Evolutionary conservation across 2,329 filamentous ascomycete genomes (phyloP), one percentile per base, ranked within the genome.

Genomic region (Fusarium austroafricanum): DNA sequence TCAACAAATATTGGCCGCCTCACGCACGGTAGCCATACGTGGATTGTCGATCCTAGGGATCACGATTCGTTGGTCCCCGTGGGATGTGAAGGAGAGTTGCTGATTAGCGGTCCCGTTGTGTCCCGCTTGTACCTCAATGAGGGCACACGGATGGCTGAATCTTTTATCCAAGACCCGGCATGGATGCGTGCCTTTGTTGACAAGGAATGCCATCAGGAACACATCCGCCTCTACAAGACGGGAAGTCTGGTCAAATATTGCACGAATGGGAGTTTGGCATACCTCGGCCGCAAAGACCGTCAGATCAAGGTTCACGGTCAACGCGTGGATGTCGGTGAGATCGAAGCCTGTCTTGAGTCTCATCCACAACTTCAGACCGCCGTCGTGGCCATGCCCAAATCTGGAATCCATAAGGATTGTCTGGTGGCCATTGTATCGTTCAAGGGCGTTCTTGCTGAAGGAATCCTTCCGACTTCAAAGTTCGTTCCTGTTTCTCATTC

Each of bases 321-420:
- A 59, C 76, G 86, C 43, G 79, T 87, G 55, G 89, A 85, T 74
- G 77, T 85, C 2, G 73, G 71, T 5, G 75, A 77, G 53, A 72
- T 77, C 6, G 75, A 77, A 31, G 47, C 85, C 68, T 86, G 87
- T 20, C 67, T 70, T 6, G 56, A 61, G 85, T 90, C 75, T 81
- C 87, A 78, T 86, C 85, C 20, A 77, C 86, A 51, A 71, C 90
- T 69, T 79, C 91, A 71, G 76, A 84, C 77, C 43, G 65, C 61
- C 9, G 77, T 81, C 12, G 78, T 85, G 4, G 76, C 35, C 63
- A 75, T 55, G 46, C 76, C 72, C 57, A 76, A 61, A 79, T 29
- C 75, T 80, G 49, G 72, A 2, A 31, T 37, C 12, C 70, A 61
- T 17, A 71, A 42, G 26, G 66, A 57, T 2, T 52, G 44, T 2